Evolutionary conservation across 352 stramenopile genomes (phyloP).

Genomic region (Phytophthora palmivora): DNA sequence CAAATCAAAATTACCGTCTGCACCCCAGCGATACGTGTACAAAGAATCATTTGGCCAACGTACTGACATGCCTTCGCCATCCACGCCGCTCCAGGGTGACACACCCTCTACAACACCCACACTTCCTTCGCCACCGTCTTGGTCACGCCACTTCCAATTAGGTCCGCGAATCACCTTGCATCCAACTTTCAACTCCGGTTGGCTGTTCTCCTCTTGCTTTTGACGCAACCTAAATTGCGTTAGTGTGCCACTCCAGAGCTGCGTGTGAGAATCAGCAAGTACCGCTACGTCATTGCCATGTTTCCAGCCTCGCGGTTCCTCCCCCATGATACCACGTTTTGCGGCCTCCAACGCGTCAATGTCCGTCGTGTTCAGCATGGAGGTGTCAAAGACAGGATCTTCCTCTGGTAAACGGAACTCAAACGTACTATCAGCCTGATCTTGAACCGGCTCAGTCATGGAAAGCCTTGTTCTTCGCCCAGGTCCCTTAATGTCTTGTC

Average conservation of each 20-base stretch:
- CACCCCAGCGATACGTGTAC: constrained; percentile 90
- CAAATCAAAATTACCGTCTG: constrained; percentile 88
- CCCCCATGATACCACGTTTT: constrained; percentile 72
- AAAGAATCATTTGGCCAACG: constrained; percentile 89
- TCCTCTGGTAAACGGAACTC: constrained; percentile 76
- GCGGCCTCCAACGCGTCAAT: constrained; percentile 66
- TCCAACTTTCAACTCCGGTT: constrained; percentile 76
- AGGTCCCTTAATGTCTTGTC: constrained; percentile 53
- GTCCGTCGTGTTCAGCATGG: constrained; percentile 62
- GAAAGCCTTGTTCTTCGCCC: constrained; percentile 36
- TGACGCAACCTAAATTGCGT: constrained; percentile 72
- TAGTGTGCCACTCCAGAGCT: constrained; percentile 81
- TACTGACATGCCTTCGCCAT: constrained; percentile 90
- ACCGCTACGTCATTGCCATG: constrained; percentile 82
- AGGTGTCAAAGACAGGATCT: constrained; percentile 65
- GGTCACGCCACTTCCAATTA: constrained; percentile 91
- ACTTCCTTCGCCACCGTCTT: constrained; percentile 88
- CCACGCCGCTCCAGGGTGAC: constrained; percentile 88
- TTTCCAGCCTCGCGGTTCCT: constrained; percentile 61
- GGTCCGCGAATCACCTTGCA: constrained; percentile 91
- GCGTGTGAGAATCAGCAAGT: constrained; percentile 67
- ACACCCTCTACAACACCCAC: constrained; percentile 86
- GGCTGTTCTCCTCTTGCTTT: constrained; percentile 48
- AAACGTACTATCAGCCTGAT: constrained; percentile 52
- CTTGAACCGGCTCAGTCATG: constrained; percentile 34